Percentiles rank a stretch among this genome's conserved stretches.
Conservation (phyloP, 305 asterid species). For the Solanum chacoense region DNA sequence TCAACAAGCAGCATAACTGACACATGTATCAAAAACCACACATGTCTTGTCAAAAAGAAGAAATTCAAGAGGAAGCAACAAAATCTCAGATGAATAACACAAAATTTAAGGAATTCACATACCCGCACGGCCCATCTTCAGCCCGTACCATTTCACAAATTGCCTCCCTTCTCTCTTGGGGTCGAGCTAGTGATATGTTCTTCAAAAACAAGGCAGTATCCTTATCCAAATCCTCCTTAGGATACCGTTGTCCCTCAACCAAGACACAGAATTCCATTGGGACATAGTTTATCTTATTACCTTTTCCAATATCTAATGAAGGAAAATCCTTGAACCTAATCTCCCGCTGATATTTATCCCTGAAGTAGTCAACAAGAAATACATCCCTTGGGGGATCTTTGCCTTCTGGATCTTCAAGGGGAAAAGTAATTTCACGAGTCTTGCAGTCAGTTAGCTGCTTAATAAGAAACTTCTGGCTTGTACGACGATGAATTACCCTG, state of each 20-base stretch:
- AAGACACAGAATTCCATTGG: constrained; percentile 60
- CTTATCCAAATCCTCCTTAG: constrained; percentile 35
- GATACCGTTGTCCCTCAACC: constrained; percentile 51
- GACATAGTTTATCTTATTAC: constrained; percentile 25
- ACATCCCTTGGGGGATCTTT: neutral
- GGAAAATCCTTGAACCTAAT: constrained; percentile 4
- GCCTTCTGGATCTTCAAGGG: constrained; percentile 6
- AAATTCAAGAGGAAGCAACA: neutral
- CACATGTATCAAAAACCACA: neutral
- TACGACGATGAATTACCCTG: constrained; percentile 17
- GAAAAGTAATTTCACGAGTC: neutral
- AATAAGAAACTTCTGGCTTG: constrained; percentile 3
- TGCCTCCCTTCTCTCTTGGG: constrained; percentile 27
- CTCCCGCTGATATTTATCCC: constrained; percentile 5
- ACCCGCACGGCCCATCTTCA: constrained; percentile 66
- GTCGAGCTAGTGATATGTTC: constrained; percentile 28
- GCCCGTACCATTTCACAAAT: constrained; percentile 41
- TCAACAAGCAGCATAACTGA: neutral
- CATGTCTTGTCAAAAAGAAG: neutral
- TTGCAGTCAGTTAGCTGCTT: neutral
- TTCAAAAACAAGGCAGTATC: constrained; percentile 13
- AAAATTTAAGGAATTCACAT: constrained; percentile 3
- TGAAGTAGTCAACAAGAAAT: constrained; percentile 5
- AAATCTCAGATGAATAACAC: neutral
- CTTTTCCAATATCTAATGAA: constrained; percentile 26